Evolutionary conservation across 257 asterid genomes (phyloP).

Genomic region (Lycium barbarum): DNA sequence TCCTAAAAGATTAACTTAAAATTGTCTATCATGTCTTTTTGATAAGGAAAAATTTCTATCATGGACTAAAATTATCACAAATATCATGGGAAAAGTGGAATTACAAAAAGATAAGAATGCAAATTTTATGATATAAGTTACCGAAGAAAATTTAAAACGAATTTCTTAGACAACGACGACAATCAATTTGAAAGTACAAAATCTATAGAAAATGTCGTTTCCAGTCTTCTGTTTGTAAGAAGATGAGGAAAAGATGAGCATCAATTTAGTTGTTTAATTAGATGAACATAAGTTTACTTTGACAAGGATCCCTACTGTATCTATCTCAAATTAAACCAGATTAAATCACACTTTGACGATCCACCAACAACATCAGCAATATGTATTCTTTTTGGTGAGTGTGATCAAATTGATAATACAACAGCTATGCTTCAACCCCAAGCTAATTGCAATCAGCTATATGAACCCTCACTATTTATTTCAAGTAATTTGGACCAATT

Average conservation of each 20-base stretch:
- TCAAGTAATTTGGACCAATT: neutral
- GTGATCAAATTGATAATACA: neutral
- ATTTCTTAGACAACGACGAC: neutral
- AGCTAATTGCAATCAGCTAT: neutral
- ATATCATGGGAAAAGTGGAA: neutral
- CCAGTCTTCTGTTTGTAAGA: neutral
- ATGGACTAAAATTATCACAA: neutral
- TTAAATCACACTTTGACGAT: neutral
- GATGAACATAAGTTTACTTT: neutral
- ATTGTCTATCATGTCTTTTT: neutral
- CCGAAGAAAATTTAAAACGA: neutral
- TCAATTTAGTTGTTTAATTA: conserved; percentile 1
- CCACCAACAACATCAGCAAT: neutral
- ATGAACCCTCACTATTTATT: neutral
- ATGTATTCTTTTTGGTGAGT: neutral
- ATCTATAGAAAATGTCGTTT: neutral
- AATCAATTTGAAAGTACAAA: neutral
- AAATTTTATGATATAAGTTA: neutral
- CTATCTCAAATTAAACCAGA: neutral
- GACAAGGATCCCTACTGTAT: neutral
- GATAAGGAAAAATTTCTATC: neutral
- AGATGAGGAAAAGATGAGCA: conserved; percentile 17
- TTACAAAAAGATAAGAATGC: neutral
- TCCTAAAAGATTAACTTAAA: neutral
- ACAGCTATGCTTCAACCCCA: neutral